Evolutionary conservation across 768 basidiomycete genomes (phyloP).

Genomic region (Leucosporidium creatinivorum): DNA sequence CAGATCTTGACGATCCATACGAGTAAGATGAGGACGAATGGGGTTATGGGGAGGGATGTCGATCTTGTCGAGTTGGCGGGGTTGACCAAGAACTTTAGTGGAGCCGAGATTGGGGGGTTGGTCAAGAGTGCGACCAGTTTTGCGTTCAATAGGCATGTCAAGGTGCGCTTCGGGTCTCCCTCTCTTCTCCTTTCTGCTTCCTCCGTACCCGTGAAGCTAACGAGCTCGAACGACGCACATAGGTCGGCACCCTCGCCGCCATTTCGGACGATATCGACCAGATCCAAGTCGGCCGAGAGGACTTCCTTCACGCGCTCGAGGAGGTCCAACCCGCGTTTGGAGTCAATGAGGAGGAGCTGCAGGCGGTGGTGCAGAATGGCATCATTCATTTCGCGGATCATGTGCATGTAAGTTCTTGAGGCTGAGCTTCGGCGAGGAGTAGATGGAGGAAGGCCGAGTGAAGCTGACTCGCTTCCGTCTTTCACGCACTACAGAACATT

Average conservation of each 20-base stretch:
- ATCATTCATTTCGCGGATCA: constrained; percentile 76
- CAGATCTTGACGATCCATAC: constrained; percentile 97
- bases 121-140: constrained; percentile 98
- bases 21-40: constrained; percentile 81
- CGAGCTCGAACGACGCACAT: no score
- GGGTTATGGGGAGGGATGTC: constrained; percentile 80
- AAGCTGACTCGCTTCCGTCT: not conserved
- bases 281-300: constrained; percentile 71
- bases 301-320: constrained; percentile 83
- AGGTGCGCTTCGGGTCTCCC: constrained; percentile 45
- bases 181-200: not conserved
- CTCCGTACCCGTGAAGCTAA: no score
- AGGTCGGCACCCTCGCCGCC: constrained; percentile 91
- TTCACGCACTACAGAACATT: constrained; percentile 55
- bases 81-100: constrained; percentile 92
- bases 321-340: constrained; percentile 96
- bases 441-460: no score
- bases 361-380: constrained; percentile 87
- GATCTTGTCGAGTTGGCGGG: constrained; percentile 71
- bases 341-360: constrained; percentile 91
- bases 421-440: not conserved
- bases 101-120: constrained; percentile 89
- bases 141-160: constrained; percentile 94
- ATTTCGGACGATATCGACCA: constrained; percentile 94
- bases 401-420: constrained; percentile 59